Base-by-base conservation (phyloP, 2,329 filamentous ascomycete species). In the Ceratocystis variospora region DNA sequence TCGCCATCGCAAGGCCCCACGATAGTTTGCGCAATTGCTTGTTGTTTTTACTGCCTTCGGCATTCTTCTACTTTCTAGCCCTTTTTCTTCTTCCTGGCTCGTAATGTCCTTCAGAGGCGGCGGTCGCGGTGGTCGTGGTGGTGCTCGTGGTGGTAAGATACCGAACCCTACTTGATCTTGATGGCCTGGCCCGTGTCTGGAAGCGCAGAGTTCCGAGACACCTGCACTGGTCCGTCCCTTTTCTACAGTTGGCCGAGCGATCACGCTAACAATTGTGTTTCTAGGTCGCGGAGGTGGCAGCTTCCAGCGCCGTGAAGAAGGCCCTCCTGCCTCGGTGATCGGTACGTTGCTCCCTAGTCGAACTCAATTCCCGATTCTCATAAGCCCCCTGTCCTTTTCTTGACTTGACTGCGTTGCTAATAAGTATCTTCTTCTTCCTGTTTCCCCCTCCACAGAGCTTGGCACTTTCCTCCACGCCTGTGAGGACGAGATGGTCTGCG, bases 401-500 rank as follows among this genome's bases (percentile, higher is more conserved):
- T 61, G n/a, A 5, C 28, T 25, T 19, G 17, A 55, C 22, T 62
- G 8, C 37, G 12, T 10, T 28, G 62, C 64, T 65, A 69, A 64
- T 33, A 15, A 41, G 28, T 46, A 19, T 45, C 25, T 44, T 15
- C 25, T 44, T 15, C 6, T 53, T 10, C 0, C 19, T 53, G 48
- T 53, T 62, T 19, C 46, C 46, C 19, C 37, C 45, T 31, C 33
- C 37, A 22, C 64, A 87, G 94, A 96, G 79, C 90, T 99, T 88
- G 94, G 94, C 77, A 85, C 84, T 70, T 96, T 97, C 78, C 79
- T 96, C 75, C 94, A 99, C 80, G 87, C 91, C 68, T 93, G 89
- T 79, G 94, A 99, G 79, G 93, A 93, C 76, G 94, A 99, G 78
- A 94, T 99, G 83, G 88, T 99, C 72, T 96, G 93, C 88, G 87